Conservation (phyloP, 257 asterid species). For the Osmanthus fragrans region DNA sequence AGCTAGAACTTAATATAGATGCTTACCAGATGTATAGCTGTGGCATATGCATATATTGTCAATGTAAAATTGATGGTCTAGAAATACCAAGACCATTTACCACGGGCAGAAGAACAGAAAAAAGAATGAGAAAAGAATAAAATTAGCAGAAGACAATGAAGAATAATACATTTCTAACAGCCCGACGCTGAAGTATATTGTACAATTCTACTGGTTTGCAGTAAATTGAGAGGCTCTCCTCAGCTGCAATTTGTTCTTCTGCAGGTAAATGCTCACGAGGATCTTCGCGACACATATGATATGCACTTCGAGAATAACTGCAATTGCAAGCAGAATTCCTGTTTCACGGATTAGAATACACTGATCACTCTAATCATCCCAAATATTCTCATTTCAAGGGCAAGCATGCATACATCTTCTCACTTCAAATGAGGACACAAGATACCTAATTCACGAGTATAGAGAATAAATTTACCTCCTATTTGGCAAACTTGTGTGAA, state of each 20-base stretch:
- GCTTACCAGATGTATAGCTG: slow-evolving; percentile 5
- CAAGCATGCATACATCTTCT: slow-evolving; percentile 12
- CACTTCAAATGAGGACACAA: slow-evolving; percentile 17
- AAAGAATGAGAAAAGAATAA: not conserved
- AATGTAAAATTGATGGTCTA: slow-evolving; percentile 9
- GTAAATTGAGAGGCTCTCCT: slow-evolving; percentile 72
- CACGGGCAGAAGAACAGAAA: not conserved
- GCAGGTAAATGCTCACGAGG: slow-evolving; percentile 80
- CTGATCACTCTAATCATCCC: slow-evolving; percentile 32
- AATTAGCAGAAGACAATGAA: not conserved
- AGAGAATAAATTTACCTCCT: slow-evolving; percentile 23
- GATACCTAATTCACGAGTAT: slow-evolving; percentile 24
- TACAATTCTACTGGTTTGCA: slow-evolving; percentile 98
- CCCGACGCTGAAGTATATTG: slow-evolving; percentile 94
- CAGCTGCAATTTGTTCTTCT: slow-evolving; percentile 89
- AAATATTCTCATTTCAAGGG: slow-evolving; percentile 18
- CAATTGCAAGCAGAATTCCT: slow-evolving; percentile 76
- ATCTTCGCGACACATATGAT: slow-evolving; percentile 80
- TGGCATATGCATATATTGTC: slow-evolving; percentile 4
- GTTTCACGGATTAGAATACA: slow-evolving; percentile 46
- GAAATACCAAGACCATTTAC: slow-evolving; percentile 13
- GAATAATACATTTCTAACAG: slow-evolving; percentile 60
- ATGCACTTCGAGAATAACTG: slow-evolving; percentile 64
- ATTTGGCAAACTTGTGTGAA: slow-evolving; percentile 15
- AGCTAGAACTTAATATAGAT: not conserved